phyloP scores from a whole-genome alignment of 768 basidiomycete genomes.

The Lepiota venenata region DNA sequence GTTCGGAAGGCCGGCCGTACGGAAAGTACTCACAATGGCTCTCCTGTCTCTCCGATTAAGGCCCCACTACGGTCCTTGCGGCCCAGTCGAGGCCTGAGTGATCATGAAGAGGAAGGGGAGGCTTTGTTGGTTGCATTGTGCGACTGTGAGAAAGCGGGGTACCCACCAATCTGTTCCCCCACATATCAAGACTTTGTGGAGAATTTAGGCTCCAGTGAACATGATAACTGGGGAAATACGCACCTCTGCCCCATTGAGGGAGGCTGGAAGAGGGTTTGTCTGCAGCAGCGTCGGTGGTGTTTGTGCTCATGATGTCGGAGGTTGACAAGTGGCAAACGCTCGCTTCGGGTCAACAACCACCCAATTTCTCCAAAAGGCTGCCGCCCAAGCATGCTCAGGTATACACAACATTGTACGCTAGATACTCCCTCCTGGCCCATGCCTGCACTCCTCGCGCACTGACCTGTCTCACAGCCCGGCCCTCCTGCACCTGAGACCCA shows the following conservation, averaged over 20 bases:
- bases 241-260: constrained; percentile 45
- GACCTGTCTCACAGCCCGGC: not conserved
- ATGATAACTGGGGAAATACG: constrained; percentile 14
- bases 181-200: constrained; percentile 65
- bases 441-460: not conserved
- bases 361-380: constrained; percentile 13
- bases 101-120: constrained; percentile 13
- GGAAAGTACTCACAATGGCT: constrained; percentile 29
- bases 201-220: constrained; percentile 16
- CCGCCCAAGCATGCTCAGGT: constrained; percentile 1
- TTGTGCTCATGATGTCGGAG: constrained; percentile 13
- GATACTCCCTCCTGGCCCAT: not conserved
- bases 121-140: constrained; percentile 18
- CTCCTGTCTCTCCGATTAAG: constrained; percentile 38
- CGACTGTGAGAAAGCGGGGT: constrained; percentile 26
- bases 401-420: constrained; percentile 6
- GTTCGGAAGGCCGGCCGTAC: constrained; percentile 10
- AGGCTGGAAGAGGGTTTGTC: constrained; percentile 19
- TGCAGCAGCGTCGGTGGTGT: constrained; percentile 4
- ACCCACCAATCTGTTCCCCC: constrained; percentile 88
- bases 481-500: not conserved
- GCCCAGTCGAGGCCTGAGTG: constrained; percentile 67
- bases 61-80: constrained; percentile 63
- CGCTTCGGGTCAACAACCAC: constrained; percentile 13
- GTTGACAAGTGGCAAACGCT: constrained; percentile 14